Conservation (phyloP, 192 early-diverging fungal genomes). For the Paraglomus occultum region DNA sequence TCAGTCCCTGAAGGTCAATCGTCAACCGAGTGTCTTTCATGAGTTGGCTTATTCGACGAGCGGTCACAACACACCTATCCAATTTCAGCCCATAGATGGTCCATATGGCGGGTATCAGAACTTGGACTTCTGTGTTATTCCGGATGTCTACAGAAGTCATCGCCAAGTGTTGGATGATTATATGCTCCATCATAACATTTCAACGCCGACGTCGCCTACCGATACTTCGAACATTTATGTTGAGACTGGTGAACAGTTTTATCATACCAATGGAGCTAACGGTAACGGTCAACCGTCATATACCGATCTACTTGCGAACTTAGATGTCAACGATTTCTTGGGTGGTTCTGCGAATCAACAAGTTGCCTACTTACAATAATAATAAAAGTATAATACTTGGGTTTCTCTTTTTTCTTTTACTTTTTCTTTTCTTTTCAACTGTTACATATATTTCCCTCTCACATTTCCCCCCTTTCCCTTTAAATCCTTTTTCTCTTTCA, state of each 20-base stretch:
- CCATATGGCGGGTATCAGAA: neutral
- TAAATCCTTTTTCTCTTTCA: neutral
- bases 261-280: neutral
- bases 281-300: neutral
- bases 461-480: neutral
- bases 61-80: neutral
- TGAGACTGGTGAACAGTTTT: slow-evolving; percentile 10
- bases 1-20: too few species aligned
- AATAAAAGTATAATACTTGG: neutral
- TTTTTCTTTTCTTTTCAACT: neutral
- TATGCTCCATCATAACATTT: slow-evolving; percentile 15
- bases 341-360: slow-evolving; percentile 20
- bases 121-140: slow-evolving; percentile 5
- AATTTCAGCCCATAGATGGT: neutral
- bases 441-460: neutral
- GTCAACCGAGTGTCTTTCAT: too few species aligned
- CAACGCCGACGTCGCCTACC: slow-evolving; percentile 2
- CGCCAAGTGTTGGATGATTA: slow-evolving; percentile 18
- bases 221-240: neutral
- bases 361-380: slow-evolving; percentile 19
- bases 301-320: slow-evolving; percentile 9
- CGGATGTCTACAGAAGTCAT: slow-evolving; percentile 20
- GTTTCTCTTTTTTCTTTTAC: too few species aligned
- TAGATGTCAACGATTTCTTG: neutral
- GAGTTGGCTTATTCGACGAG: neutral